A percentile compares a stretch with the other conserved stretches of the same genome.
phyloP scores from a whole-genome alignment of 2,329 filamentous ascomycete species.

The Paracorniculantispora psalliotae region DNA sequence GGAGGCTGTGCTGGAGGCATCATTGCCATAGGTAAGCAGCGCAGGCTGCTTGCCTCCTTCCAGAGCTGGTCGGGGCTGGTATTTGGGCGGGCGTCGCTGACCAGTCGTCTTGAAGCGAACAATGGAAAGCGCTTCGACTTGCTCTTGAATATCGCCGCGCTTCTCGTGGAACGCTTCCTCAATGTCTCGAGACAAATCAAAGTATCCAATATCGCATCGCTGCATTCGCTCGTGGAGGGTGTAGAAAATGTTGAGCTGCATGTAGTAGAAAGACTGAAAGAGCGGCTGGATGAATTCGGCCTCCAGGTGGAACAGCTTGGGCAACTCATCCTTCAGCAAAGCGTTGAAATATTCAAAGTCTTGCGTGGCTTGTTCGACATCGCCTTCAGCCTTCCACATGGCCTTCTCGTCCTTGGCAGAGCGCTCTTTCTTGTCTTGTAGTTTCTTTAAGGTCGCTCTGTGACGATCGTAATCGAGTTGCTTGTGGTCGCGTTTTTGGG shows the following conservation, averaged over 20 bases:
- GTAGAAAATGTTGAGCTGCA: slow-evolving; percentile 99
- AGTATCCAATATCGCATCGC: slow-evolving; percentile 93
- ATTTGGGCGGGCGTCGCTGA: slow-evolving; percentile 55
- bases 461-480: slow-evolving; percentile 94
- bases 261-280: slow-evolving; percentile 99
- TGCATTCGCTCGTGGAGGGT: slow-evolving; percentile 98
- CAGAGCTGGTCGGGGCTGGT: slow-evolving; percentile 47
- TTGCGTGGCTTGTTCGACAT: slow-evolving; percentile 85
- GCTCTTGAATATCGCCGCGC: slow-evolving; percentile 80
- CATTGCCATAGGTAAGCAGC: slow-evolving; percentile 47
- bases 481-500: slow-evolving; percentile 91
- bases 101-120: slow-evolving; percentile 89
- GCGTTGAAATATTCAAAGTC: slow-evolving; percentile 99
- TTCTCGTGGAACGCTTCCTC: slow-evolving; percentile 88
- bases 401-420: slow-evolving; percentile 95
- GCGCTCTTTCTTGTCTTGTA: slow-evolving; percentile 97
- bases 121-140: slow-evolving; percentile 77
- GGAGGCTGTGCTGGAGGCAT: slow-evolving; percentile 18
- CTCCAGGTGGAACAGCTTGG: slow-evolving; percentile 84
- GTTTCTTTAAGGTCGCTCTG: slow-evolving; percentile 77
- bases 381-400: slow-evolving; percentile 89
- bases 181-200: slow-evolving; percentile 84
- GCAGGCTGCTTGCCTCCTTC: slow-evolving; percentile 44
- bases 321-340: slow-evolving; percentile 90
- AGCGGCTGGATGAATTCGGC: slow-evolving; percentile 92